Conservation (phyloP, 1,284 basidiomycete genomes). For the Rhodotorula sp. region DNA sequence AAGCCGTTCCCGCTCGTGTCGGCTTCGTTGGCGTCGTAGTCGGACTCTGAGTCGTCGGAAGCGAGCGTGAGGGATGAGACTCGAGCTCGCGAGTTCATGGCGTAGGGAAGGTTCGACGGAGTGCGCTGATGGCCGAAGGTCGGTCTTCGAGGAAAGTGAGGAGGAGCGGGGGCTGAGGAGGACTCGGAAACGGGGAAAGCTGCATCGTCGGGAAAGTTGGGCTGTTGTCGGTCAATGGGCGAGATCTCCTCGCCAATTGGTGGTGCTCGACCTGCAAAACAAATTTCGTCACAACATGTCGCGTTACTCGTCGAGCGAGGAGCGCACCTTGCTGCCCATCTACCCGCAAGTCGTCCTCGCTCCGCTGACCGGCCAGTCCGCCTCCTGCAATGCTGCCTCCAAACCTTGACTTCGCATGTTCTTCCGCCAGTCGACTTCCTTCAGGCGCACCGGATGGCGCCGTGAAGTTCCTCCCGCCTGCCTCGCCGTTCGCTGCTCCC, state of each 20-base stretch:
- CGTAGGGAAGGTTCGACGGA: slow-evolving; percentile 15
- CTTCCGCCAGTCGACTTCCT: background rate
- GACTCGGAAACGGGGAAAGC: slow-evolving; percentile 24
- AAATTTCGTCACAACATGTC: too few relatives aligned
- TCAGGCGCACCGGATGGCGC: slow-evolving; percentile 3
- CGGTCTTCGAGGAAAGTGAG: slow-evolving; percentile 20
- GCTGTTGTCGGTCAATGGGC: background rate
- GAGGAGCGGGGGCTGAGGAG: slow-evolving; percentile 21
- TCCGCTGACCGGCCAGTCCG: background rate
- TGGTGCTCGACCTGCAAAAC: background rate
- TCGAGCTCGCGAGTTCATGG: slow-evolving; percentile 7
- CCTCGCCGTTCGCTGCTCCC: background rate
- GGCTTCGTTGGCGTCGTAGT: slow-evolving; percentile 12
- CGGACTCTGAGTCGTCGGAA: slow-evolving; percentile 29
- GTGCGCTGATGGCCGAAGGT: slow-evolving; percentile 20
- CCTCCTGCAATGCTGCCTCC: slow-evolving; percentile 23
- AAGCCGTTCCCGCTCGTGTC: slow-evolving; percentile 31
- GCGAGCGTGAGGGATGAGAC: slow-evolving; percentile 26
- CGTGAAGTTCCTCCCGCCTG: background rate
- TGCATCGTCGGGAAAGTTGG: slow-evolving; percentile 26
- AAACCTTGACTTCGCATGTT: slow-evolving; percentile 15
- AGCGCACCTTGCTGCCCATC: background rate
- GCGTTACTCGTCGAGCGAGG: accelerated
- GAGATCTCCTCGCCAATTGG: slow-evolving; percentile 5
- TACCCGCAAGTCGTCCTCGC: background rate